Percentiles rank a stretch among this genome's conserved stretches.
phyloP scores from a whole-genome alignment of 768 basidiomycete species.

The Suillus lakei region DNA sequence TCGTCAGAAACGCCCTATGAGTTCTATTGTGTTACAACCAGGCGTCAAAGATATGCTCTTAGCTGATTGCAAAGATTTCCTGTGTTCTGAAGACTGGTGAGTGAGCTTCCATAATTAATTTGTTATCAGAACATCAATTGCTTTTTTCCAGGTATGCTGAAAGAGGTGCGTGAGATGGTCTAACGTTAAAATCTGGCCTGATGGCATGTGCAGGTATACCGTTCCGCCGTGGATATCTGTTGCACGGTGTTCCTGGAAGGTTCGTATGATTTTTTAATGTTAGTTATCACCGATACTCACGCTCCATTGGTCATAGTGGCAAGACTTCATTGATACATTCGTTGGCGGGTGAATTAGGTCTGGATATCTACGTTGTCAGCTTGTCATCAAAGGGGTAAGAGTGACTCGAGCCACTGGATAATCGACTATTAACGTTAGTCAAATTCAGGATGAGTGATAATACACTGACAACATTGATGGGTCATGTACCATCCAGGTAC shows the following conservation, averaged over 20 bases:
- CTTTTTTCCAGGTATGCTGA: constrained; percentile 76
- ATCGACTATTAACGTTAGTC: constrained; percentile 2
- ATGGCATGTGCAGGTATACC: constrained; percentile 66
- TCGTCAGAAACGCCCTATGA: constrained; percentile 88
- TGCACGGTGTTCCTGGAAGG: constrained; percentile 89
- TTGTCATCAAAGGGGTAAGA: constrained; percentile 84
- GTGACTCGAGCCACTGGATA: constrained; percentile 15
- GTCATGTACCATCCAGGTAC: constrained; percentile 82
- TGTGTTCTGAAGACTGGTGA: constrained; percentile 84
- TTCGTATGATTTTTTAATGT: constrained; percentile 33
- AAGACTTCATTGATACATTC: constrained; percentile 89
- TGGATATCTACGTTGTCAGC: constrained; percentile 92
- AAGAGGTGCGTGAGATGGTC: constrained; percentile 59
- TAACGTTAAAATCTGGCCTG: constrained; percentile 22
- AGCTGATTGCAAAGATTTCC: constrained; percentile 84
- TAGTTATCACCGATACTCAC: constrained; percentile 18
- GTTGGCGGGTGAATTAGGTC: constrained; percentile 79
- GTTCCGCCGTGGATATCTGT: constrained; percentile 83
- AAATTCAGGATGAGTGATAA: constrained; percentile 84
- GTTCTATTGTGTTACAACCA: constrained; percentile 89
- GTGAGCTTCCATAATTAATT: constrained; percentile 36
- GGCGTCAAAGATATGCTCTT: constrained; percentile 92
- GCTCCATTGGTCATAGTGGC: constrained; percentile 51
- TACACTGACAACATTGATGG: constrained; percentile 86
- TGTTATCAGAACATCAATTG: constrained; percentile 23